Conservation (phyloP, 441 rosid genomes). For the Gossypium davidsonii region DNA sequence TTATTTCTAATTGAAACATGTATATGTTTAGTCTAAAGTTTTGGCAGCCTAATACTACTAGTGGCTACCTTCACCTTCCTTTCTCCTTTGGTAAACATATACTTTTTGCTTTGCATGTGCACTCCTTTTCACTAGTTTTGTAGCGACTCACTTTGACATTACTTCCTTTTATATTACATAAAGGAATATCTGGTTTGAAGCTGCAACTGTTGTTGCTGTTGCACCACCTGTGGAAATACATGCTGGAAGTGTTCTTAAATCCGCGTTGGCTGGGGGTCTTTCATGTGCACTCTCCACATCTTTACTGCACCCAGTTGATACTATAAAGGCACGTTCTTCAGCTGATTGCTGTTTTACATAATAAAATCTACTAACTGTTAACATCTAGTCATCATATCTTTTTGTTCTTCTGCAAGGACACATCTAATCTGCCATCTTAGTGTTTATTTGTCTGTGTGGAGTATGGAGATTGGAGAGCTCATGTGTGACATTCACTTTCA, state of each 20-base stretch:
- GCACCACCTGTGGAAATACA: slow-evolving; percentile 86
- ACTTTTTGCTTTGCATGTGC: neutral
- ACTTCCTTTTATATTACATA: slow-evolving; percentile 18
- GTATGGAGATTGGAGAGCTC: neutral
- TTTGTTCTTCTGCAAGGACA: neutral
- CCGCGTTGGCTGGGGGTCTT: slow-evolving; percentile 98
- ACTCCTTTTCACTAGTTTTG: neutral
- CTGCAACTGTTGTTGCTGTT: slow-evolving; percentile 96
- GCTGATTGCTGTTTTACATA: slow-evolving; percentile 8
- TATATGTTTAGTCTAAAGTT: neutral
- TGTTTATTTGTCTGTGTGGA: neutral
- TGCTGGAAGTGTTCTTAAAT: slow-evolving; percentile 83
- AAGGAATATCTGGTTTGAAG: slow-evolving; percentile 97
- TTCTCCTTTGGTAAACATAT: neutral
- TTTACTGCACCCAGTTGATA: slow-evolving; percentile 85
- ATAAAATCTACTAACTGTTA: neutral
- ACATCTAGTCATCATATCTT: neutral
- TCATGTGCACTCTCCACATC: slow-evolving; percentile 89
- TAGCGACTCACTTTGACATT: neutral
- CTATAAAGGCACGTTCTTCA: slow-evolving; percentile 60
- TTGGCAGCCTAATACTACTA: neutral
- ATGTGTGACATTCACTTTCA: neutral
- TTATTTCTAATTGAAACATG: neutral
- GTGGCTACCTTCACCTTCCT: neutral
- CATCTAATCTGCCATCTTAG: neutral